Evolutionary conservation across 768 basidiomycete genomes (phyloP).

Genomic region (Tubosaeta brunneosetosa): DNA sequence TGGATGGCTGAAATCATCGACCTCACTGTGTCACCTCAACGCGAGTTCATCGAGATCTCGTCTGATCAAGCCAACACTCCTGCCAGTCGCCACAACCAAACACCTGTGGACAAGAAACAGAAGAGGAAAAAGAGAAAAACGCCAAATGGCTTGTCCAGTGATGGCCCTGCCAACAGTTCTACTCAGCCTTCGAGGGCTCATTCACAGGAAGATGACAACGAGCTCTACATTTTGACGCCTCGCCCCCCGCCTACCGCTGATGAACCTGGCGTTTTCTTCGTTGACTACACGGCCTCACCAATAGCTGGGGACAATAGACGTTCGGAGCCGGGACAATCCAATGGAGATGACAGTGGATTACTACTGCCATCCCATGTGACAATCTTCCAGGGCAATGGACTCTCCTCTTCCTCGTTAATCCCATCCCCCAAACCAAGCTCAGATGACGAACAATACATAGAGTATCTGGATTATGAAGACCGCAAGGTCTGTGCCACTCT

Average conservation of each 20-base stretch:
- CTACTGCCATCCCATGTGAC: slow-evolving; percentile 70
- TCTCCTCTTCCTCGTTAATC: slow-evolving; percentile 44
- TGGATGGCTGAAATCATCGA: slow-evolving; percentile 33
- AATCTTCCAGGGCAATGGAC: slow-evolving; percentile 35
- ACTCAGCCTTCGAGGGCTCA: slow-evolving; percentile 16
- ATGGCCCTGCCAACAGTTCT: slow-evolving; percentile 14
- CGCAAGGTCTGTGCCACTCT: slow-evolving; percentile 42
- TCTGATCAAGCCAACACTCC: slow-evolving; percentile 21
- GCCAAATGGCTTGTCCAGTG: slow-evolving; percentile 14
- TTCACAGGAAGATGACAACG: slow-evolving; percentile 12
- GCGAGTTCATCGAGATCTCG: slow-evolving; percentile 28
- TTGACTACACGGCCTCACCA: slow-evolving; percentile 44
- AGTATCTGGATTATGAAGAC: slow-evolving; percentile 74
- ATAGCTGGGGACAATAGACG: slow-evolving; percentile 24
- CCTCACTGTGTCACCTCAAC: slow-evolving; percentile 28
- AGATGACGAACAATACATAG: slow-evolving; percentile 65
- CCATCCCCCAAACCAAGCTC: slow-evolving; percentile 37
- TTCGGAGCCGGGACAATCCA: slow-evolving; percentile 17
- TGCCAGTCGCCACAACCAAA: neutral
- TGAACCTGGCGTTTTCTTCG: slow-evolving; percentile 37
- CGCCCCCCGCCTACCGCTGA: slow-evolving; percentile 15
- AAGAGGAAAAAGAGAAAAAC: slow-evolving; percentile 27
- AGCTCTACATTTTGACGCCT: slow-evolving; percentile 10
- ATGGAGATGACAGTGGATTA: slow-evolving; percentile 26
- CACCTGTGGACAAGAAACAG: slow-evolving; percentile 19